phyloP scores from a whole-genome alignment of 345 rosid genomes.

The Murraya koenigii region DNA sequence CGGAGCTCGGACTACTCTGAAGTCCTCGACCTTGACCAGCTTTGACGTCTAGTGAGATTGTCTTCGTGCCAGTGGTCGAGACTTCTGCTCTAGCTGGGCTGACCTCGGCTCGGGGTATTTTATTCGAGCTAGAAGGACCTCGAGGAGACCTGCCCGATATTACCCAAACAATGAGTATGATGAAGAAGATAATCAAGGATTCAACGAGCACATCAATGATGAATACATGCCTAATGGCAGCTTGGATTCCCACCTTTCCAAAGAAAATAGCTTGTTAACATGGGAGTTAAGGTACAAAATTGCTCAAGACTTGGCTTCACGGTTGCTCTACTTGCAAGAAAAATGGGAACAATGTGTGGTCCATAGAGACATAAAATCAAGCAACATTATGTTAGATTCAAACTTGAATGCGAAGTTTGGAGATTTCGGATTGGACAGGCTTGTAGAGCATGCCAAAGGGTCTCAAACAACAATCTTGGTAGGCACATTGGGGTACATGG shows the following conservation, averaged over 20 bases:
- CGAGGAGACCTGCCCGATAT: too few relatives aligned
- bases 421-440: slow-evolving; percentile 23
- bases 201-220: neutral
- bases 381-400: slow-evolving; percentile 24
- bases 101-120: too few relatives aligned
- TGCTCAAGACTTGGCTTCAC: slow-evolving; percentile 16
- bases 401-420: slow-evolving; percentile 19
- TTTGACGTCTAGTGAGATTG: too few relatives aligned
- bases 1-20: too few relatives aligned
- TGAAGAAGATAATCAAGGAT: too few relatives aligned
- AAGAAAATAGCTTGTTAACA: neutral
- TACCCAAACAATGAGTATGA: too few relatives aligned
- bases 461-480: slow-evolving; percentile 16
- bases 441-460: slow-evolving; percentile 12
- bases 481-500: slow-evolving; percentile 23
- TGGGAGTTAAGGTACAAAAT: slow-evolving; percentile 20
- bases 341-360: slow-evolving; percentile 20
- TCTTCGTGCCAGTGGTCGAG: too few relatives aligned
- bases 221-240: slow-evolving; percentile 18
- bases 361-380: slow-evolving; percentile 22
- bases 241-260: slow-evolving; percentile 20
- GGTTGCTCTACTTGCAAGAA: slow-evolving; percentile 20
- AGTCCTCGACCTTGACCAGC: too few relatives aligned
- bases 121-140: too few relatives aligned
- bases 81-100: too few relatives aligned